Percentiles rank a stretch among this genome's conserved stretches.
phyloP scores from a whole-genome alignment of 306 rosid genomes.

The Ceratonia siliqua region DNA sequence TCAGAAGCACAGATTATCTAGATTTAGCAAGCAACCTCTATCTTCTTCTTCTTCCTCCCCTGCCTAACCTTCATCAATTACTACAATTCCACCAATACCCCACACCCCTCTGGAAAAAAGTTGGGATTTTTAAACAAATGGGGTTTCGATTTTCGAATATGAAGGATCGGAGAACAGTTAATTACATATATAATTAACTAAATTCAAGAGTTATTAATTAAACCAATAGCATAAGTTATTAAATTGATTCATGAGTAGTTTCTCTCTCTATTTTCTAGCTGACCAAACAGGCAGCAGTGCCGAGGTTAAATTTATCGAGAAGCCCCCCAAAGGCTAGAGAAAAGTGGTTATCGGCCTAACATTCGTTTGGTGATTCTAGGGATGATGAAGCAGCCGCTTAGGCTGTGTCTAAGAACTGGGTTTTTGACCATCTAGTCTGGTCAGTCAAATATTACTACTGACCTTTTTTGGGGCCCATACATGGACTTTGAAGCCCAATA shows the following conservation, averaged over 20 bases:
- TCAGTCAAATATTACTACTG: too few species aligned
- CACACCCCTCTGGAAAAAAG: constrained; percentile 17
- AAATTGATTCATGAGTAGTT: too few species aligned
- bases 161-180: too few species aligned
- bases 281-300: constrained; percentile 42
- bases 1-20: constrained; percentile 49
- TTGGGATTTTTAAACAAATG: background rate
- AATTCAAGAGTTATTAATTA: too few species aligned
- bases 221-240: too few species aligned
- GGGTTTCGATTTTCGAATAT: too few species aligned
- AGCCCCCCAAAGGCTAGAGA: constrained; percentile 29
- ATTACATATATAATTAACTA: too few species aligned
- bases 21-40: constrained; percentile 64
- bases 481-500: too few species aligned
- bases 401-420: too few species aligned
- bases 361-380: constrained; percentile 48
- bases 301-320: constrained; percentile 45
- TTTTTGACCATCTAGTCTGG: too few species aligned
- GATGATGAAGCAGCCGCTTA: background rate
- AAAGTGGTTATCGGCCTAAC: constrained; percentile 36
- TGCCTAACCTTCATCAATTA: constrained; percentile 34
- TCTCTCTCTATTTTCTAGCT: constrained; percentile 4
- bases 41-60: constrained; percentile 35
- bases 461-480: too few species aligned
- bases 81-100: constrained; percentile 25